Evolutionary conservation across 2,329 filamentous ascomycete species (phyloP).

Genomic region (Tolypocladium capitatum): DNA sequence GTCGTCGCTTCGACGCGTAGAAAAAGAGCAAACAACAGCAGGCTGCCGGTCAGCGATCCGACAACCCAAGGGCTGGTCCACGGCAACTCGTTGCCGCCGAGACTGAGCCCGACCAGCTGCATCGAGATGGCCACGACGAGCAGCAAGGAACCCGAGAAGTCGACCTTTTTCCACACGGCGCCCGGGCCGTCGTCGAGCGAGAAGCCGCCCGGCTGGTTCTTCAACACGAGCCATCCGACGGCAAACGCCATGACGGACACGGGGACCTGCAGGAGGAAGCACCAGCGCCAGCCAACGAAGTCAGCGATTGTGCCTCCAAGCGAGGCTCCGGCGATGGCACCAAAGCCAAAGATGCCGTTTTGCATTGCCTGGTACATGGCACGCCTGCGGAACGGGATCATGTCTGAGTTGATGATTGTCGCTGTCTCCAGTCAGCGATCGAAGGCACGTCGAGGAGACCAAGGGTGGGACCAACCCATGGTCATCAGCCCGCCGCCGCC

Average conservation of each 20-base stretch:
- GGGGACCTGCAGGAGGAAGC: conserved; percentile 50
- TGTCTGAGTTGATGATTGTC: conserved; percentile 46
- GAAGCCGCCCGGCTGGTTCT: conserved; percentile 25
- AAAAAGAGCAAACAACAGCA: conserved; percentile 29
- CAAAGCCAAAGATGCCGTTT: conserved; percentile 48
- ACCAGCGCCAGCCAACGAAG: conserved; percentile 54
- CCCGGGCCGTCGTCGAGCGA: conserved; percentile 15
- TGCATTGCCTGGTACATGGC: conserved; percentile 49
- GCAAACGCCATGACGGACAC: conserved; percentile 41
- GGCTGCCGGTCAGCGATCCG: conserved; percentile 27
- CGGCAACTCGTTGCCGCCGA: conserved; percentile 41
- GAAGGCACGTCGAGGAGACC: too few relatives aligned
- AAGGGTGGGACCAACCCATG: conserved; percentile 38
- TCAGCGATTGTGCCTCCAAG: conserved; percentile 53
- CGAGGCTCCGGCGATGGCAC: conserved; percentile 47
- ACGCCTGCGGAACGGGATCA: conserved; percentile 42
- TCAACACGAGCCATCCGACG: conserved; percentile 38
- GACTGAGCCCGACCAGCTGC: conserved; percentile 40
- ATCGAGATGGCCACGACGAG: conserved; percentile 44
- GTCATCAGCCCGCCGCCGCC: conserved; percentile 57
- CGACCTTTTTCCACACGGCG: conserved; percentile 39
- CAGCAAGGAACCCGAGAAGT: conserved; percentile 42
- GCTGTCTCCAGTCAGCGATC: conserved; percentile 14
- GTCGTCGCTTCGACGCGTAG: conserved; percentile 34
- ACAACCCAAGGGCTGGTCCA: conserved; percentile 38